Evolutionary conservation across 139 green algal genomes (phyloP), one percentile per base, ranked within the genome.

Genomic region (Tetradesmus lagerheimii): DNA sequence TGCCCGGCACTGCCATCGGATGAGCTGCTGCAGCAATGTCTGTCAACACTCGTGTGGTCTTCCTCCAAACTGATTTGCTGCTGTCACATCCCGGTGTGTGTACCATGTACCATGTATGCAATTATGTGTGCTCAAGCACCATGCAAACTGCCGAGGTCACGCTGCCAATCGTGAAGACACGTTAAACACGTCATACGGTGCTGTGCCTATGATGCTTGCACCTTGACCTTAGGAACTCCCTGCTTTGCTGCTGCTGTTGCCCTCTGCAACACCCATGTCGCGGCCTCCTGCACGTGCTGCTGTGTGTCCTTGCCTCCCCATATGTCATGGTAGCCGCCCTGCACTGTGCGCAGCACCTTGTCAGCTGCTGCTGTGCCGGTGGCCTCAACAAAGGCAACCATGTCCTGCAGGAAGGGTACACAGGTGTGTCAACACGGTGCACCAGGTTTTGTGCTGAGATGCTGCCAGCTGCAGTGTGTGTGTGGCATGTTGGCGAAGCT

Each of bases 301-400:
- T 35, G 29, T 25, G 57, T 27, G 1, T 78, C 82, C 29, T 29
- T 62, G 35, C 82, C 82, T 27, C 57, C 82, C 53, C 34, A 79
- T 0, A 87, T 41, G 37, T 87, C 82, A 57, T 87, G 82, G 45
- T 87, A 87, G 53, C 82, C 82, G 8, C 82, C 82, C 29, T 50
- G 18, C 31, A 87, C 53, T 12, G 82, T 87, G 1, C 41, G 18
- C 6, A 87, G 82, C 57, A 38, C 16, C 45, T 78, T 87, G 82
- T 78, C 53, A 31, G 2, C 25, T n/a, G 57, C 2, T n/a, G 57
- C 1, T 37, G 38, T 87, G 53, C 38, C 71, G 12, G 41, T 35
- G 16, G 35, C 35, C 5, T 78, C 25, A 39, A 62, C 29, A 41
- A 87, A 87, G 23, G 39, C 53, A 38, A 9, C 39, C 34, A 87